Percentiles rank a stretch among this genome's conserved stretches.
phyloP scores from a whole-genome alignment of 1,139 yeast genomes.

The Yamadazyma siamensis region DNA sequence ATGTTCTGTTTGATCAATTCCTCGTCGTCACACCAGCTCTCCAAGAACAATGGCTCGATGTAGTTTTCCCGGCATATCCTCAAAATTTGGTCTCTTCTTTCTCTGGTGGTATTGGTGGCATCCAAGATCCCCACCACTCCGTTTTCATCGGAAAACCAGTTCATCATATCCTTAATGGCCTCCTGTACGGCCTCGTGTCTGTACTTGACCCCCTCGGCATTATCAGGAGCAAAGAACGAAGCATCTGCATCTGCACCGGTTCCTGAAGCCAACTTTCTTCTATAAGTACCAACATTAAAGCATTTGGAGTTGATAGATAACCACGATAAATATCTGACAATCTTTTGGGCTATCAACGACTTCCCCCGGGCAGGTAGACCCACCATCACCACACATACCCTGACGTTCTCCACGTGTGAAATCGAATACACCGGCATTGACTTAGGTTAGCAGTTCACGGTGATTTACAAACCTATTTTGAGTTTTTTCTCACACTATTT shows the following conservation, averaged over 20 bases:
- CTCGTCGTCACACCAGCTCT: conserved; percentile 85
- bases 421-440: conserved; percentile 72
- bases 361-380: conserved; percentile 74
- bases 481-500: background rate
- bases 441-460: too few relatives aligned
- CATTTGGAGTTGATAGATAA: conserved; percentile 81
- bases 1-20: conserved; percentile 76
- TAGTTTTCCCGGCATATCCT: conserved; percentile 60
- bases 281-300: conserved; percentile 84
- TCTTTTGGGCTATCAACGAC: conserved; percentile 75
- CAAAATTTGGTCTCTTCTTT: conserved; percentile 65
- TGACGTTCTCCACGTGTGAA: conserved; percentile 65
- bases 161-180: conserved; percentile 81
- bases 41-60: conserved; percentile 88
- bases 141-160: conserved; percentile 76
- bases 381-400: conserved; percentile 76
- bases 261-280: conserved; percentile 53
- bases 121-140: conserved; percentile 93
- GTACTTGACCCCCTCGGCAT: conserved; percentile 57
- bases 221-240: conserved; percentile 71
- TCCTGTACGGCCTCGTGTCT: conserved; percentile 67
- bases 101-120: conserved; percentile 73
- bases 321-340: conserved; percentile 91
- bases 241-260: conserved; percentile 39
- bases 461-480: background rate